Base-by-base conservation (phyloP, 176 grass and related monocot genomes). In the Cenchrus americanus region DNA sequence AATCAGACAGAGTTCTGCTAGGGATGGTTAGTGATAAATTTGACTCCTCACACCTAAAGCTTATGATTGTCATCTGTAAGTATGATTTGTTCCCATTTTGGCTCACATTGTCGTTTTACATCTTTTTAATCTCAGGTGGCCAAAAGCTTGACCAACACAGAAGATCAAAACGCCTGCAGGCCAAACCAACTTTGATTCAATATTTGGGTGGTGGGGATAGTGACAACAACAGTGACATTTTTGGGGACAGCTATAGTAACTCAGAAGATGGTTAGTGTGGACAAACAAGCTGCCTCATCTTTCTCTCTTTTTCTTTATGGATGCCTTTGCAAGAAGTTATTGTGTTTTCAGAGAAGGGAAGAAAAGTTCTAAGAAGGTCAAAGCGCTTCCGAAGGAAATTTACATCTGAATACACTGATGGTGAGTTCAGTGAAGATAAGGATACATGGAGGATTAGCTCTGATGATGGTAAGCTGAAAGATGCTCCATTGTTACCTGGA, bases 231-330 rank as follows among this genome's bases (percentile, higher is more conserved):
- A 62, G 26, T 82, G 74, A 67, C 62, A 62, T 41, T 66, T 84
- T 50, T 73, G 75, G 63, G 13, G 17, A 83, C 14, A 51, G 7
- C 44, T 0, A 1, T n/a, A 72, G 13, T 27, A 79, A 24, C 75
- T 85, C 51, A 4, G n/a, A 67, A 8, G 69, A 84, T 89, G 76
- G 81, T 80, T 68, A 80, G 67, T 57, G 10, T 37, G 61, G 37
- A 69, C 1, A 11, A 60, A 10, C 1, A 0, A 71, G 23, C 22
- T 88, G 27, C 10, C 26, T 40, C 6, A 40, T 75, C 7, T 66
- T 8, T 19, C 14, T 18, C 51, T 62, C 8, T 37, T 3, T 18
- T 62, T 62, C 27, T 37, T 13, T 49, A 49, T 53, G 5, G 26
- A 41, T 80, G 49, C 1, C 0, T 37, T 11, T 23, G 11, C 22